These are phyloP conservation scores for Stephania japonica DNA, from an alignment of 164 flowering plant species.

Conservation along the genomic window DNA sequence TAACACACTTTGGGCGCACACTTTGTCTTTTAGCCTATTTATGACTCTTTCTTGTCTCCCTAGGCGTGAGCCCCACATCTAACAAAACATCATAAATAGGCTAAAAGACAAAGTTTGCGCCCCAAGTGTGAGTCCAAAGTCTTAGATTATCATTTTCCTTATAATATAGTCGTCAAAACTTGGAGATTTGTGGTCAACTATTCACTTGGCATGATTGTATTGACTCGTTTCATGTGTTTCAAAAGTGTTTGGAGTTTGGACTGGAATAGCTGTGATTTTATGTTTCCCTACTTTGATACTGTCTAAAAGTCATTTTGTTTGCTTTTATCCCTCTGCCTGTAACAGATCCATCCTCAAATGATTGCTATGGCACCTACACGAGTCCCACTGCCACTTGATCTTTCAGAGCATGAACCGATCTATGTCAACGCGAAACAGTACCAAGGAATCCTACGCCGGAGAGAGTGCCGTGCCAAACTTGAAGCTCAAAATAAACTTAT, in stretches of 20 bases:
- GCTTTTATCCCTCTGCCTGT: background rate
- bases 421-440: slow-evolving; percentile 86
- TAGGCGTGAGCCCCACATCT: too few species aligned
- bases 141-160: too few species aligned
- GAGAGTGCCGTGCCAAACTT: slow-evolving; percentile 75
- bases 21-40: too few species aligned
- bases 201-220: background rate
- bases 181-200: background rate
- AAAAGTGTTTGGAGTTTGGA: background rate
- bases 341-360: slow-evolving; percentile 50
- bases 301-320: background rate
- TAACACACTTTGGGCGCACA: too few species aligned
- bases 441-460: slow-evolving; percentile 67
- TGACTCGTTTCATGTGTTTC: background rate
- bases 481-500: slow-evolving; percentile 76
- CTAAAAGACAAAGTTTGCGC: too few species aligned
- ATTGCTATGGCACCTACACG: slow-evolving; percentile 44
- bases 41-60: too few species aligned
- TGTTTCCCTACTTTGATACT: background rate
- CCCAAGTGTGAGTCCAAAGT: too few species aligned
- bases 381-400: slow-evolving; percentile 64
- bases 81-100: too few species aligned
- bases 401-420: slow-evolving; percentile 69
- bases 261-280: background rate
- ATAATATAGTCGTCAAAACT: too few species aligned